phyloP scores from a whole-genome alignment of 225 moss, liverwort and hornwort species.

The Physcomitrellopsis africana region DNA sequence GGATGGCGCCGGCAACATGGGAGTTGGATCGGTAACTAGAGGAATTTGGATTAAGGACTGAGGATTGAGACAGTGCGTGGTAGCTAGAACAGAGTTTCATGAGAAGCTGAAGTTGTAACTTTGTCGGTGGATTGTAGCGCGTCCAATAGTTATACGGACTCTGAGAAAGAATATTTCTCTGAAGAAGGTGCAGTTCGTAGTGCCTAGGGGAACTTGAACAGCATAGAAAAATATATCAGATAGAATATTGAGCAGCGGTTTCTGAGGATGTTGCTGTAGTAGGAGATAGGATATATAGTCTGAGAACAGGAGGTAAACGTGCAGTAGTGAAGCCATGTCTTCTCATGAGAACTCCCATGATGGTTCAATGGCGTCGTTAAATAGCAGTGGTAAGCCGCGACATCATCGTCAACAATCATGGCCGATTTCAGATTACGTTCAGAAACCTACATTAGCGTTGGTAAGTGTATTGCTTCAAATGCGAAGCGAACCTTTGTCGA shows the following conservation, averaged over 20 bases:
- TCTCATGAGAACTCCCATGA: conserved; percentile 33
- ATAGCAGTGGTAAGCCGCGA: conserved; percentile 51
- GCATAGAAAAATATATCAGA: background rate
- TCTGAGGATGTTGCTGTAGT: background rate
- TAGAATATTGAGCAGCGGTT: background rate
- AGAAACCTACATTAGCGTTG: conserved; percentile 77
- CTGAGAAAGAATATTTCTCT: background rate
- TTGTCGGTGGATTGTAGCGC: background rate
- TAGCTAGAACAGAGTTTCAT: background rate
- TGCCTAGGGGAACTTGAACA: background rate
- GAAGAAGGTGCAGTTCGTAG: conserved; percentile 16
- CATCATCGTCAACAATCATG: conserved; percentile 81
- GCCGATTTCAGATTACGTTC: conserved; percentile 88
- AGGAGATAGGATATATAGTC: conserved; percentile 27
- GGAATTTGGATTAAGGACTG: background rate
- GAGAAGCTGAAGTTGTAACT: background rate
- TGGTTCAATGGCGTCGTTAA: conserved; percentile 28
- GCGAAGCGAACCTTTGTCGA: background rate
- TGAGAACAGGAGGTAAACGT: conserved; percentile 22
- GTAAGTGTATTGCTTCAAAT: conserved; percentile 39
- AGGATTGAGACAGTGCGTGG: too few relatives aligned
- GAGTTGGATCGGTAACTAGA: background rate
- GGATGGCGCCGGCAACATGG: background rate
- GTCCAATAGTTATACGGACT: background rate
- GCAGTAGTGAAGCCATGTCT: conserved; percentile 37